Evolutionary conservation across 2,329 filamentous ascomycete species (phyloP), one percentile per base, ranked within the genome.

Genomic region (Scedosporium dehoogii): DNA sequence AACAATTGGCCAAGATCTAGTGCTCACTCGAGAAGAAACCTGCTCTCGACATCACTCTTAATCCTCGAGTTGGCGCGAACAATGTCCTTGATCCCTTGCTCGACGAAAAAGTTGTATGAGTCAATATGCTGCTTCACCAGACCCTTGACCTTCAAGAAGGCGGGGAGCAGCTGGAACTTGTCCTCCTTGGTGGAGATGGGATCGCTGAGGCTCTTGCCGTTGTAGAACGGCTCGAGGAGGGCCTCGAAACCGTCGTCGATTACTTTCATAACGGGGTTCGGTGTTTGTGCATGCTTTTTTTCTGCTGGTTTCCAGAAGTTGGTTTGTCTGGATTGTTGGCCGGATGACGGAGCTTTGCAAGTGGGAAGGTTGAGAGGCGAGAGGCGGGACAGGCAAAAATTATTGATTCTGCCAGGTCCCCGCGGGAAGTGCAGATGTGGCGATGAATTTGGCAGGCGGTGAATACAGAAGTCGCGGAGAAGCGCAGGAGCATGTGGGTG

Each of bases 81-180:
- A 68, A 99, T 99, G 70, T 97, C 92, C 77, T 96, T 96, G 73
- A 99, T 87, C 72, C 97, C 92, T 63, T 96, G 89, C 69, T 99
- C 91, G 67, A 97, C 89, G 69, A 99, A 97, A 77, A 94, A 96
- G 77, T 99, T 97, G 81, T 96, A 99, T 25, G 94, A 97, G 78
- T 99, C 96, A 71, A 96, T 93, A 74, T 97, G 92, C 79, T 97
- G 93, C 75, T 97, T 97, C 61, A 97, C 92, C 63, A 97, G 80
- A 63, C 92, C 92, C 76, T 99, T 99, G 70, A 97, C 92, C 75
- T 97, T 97, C 64, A 99, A 79, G 74, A 99, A 99, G n/a, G 94
- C 94, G 0, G 94, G 96, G 29, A 99, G 78, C 51, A 99, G 81
- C 73, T 97, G 96, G 85, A 93, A 97, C 81, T 99, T 99, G 78